These are phyloP conservation scores for Ceratobasidium sp. DNA, from an alignment of 1,284 basidiomycete species.

Conservation along the genomic window DNA sequence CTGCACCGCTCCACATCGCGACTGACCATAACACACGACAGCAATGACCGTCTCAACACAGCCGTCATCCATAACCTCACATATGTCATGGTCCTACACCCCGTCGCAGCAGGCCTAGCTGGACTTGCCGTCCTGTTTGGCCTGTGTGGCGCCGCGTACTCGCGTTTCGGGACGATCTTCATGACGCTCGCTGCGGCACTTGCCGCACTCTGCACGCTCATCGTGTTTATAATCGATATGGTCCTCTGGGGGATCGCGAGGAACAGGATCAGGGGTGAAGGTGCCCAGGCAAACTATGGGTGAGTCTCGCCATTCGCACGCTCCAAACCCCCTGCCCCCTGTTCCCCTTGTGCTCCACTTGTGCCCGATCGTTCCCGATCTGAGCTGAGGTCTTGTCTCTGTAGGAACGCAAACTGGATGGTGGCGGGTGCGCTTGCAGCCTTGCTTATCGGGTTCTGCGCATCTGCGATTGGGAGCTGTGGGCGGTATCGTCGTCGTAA, in stretches of 20 bases:
- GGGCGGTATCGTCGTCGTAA: conserved; percentile 61
- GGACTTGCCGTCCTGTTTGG: conserved; percentile 77
- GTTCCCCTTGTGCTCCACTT: background rate
- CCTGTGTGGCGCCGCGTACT: conserved; percentile 66
- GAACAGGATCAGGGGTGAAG: conserved; percentile 62
- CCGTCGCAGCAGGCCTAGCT: conserved; percentile 74
- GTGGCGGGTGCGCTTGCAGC: conserved; percentile 73
- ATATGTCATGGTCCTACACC: conserved; percentile 73
- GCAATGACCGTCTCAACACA: conserved; percentile 57
- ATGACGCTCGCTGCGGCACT: conserved; percentile 73
- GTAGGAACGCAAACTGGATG: conserved; percentile 73
- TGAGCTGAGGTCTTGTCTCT: background rate
- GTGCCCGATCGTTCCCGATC: conserved; percentile 1
- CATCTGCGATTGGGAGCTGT: conserved; percentile 69
- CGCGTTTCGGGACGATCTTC: conserved; percentile 72
- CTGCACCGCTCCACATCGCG: conserved; percentile 26
- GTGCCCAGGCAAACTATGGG: conserved; percentile 63
- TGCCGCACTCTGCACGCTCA: conserved; percentile 66
- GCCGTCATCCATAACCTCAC: conserved; percentile 71
- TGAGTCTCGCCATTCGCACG: conserved; percentile 5
- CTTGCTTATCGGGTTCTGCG: conserved; percentile 69
- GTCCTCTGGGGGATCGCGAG: conserved; percentile 76
- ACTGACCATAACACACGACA: conserved; percentile 42
- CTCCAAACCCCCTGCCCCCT: background rate
- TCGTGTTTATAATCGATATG: conserved; percentile 79